Evolutionary conservation across 768 basidiomycete genomes (phyloP).

Genomic region (Russula sp.): DNA sequence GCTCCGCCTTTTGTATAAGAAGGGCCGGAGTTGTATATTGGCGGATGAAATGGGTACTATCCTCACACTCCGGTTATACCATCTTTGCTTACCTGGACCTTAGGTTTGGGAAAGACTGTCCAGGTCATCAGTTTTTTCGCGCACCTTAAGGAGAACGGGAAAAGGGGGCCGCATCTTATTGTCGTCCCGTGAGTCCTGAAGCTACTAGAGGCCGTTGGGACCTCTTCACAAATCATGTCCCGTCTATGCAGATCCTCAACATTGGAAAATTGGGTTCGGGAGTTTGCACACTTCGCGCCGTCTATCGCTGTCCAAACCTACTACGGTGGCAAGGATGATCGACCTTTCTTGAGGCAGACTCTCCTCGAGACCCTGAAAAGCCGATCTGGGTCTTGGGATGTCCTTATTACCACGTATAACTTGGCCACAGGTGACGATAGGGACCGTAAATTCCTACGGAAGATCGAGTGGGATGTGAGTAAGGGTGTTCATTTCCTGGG

Average conservation of each 20-base stretch:
- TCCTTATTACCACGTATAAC: constrained; percentile 94
- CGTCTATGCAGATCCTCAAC: constrained; percentile 72
- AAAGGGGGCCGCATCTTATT: constrained; percentile 83
- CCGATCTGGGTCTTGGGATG: constrained; percentile 73
- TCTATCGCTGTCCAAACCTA: constrained; percentile 84
- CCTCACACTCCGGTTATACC: constrained; percentile 21
- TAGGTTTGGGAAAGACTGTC: constrained; percentile 97
- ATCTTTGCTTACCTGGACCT: constrained; percentile 11
- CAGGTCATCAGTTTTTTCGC: constrained; percentile 98
- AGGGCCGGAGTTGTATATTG: constrained; percentile 85
- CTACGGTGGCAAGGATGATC: constrained; percentile 90
- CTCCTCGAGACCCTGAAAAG: constrained; percentile 57
- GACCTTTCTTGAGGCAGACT: constrained; percentile 66
- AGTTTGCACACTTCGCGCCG: constrained; percentile 90
- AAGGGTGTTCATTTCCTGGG: background rate
- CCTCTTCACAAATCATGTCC: background rate
- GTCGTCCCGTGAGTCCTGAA: constrained; percentile 80
- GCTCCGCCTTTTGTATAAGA: constrained; percentile 82
- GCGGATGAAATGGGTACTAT: constrained; percentile 97
- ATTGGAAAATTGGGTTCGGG: constrained; percentile 97
- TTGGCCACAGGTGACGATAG: constrained; percentile 82
- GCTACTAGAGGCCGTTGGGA: background rate
- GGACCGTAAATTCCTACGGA: constrained; percentile 91
- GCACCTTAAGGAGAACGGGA: constrained; percentile 74
- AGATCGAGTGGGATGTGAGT: constrained; percentile 89